A percentile compares a stretch with the other conserved stretches of the same genome.
Conservation (phyloP, 208 protist genomes). For the Sergeia podlipaevii region DNA sequence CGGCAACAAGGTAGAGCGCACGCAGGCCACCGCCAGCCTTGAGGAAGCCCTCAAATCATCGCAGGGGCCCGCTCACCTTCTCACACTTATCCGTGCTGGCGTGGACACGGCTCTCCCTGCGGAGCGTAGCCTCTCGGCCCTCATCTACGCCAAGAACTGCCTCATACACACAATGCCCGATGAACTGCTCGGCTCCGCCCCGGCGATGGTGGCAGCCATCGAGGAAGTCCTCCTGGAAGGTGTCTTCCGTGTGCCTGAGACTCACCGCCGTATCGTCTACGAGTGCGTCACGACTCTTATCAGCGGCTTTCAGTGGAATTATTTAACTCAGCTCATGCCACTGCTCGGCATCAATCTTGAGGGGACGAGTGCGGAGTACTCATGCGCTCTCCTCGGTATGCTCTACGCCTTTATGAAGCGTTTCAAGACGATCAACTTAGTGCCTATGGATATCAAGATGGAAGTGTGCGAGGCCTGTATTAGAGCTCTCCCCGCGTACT, state of each 20-base stretch:
- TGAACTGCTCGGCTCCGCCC: conserved; percentile 20
- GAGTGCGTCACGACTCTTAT: conserved; percentile 59
- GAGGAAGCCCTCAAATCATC: conserved; percentile 44
- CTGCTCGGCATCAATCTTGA: conserved; percentile 21
- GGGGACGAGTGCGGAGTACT: conserved; percentile 19
- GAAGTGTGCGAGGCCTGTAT: conserved; percentile 37
- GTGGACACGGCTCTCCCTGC: conserved; percentile 33
- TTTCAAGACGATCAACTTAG: conserved; percentile 57
- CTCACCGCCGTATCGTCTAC: conserved; percentile 62
- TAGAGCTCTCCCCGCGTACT: conserved; percentile 44
- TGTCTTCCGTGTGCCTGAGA: conserved; percentile 41
- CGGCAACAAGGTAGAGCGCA: conserved; percentile 71
- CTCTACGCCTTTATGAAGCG: conserved; percentile 75
- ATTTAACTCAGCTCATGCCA: conserved; percentile 65
- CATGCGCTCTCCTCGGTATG: conserved; percentile 52
- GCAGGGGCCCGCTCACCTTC: conserved; percentile 39
- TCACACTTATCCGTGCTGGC: conserved; percentile 60
- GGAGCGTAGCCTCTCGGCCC: conserved; percentile 70
- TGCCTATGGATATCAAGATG: conserved; percentile 43
- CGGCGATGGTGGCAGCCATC: conserved; percentile 47
- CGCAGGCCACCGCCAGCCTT: conserved; percentile 52
- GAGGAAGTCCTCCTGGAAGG: conserved; percentile 63
- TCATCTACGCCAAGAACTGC: conserved; percentile 85
- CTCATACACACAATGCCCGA: conserved; percentile 61
- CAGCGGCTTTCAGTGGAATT: conserved; percentile 79